phyloP scores from a whole-genome alignment of 208 protist genomes.

The Vickermania ingenoplastis region DNA sequence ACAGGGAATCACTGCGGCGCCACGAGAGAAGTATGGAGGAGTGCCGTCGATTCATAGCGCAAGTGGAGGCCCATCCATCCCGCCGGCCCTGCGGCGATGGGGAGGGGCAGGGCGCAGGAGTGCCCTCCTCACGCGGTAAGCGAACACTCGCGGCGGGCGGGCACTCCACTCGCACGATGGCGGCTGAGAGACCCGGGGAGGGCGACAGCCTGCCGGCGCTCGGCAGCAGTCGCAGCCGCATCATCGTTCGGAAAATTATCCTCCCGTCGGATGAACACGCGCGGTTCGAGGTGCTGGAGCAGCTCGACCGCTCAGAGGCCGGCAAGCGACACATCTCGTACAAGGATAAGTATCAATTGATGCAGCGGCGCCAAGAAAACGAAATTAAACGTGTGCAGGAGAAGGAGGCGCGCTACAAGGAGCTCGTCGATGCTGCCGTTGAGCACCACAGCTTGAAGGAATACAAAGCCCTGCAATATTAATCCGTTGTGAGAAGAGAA shows the following conservation, averaged over 20 bases:
- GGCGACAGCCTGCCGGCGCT: not conserved
- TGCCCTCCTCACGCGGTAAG: not conserved
- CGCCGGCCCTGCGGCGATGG: not conserved
- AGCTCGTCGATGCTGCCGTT: conserved; percentile 42
- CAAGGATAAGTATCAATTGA: conserved; percentile 48
- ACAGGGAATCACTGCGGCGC: conserved; percentile 3
- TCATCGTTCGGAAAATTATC: conserved; percentile 62
- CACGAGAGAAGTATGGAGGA: conserved; percentile 17
- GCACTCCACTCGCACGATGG: not conserved
- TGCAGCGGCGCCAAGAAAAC: conserved; percentile 39
- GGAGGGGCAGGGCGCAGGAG: not conserved
- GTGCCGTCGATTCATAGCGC: conserved; percentile 14
- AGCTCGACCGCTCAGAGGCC: conserved; percentile 30
- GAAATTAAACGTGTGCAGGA: conserved; percentile 24
- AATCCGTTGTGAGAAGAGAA: not conserved
- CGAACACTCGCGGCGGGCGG: not conserved
- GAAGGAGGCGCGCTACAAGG: conserved; percentile 42
- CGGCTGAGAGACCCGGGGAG: not conserved
- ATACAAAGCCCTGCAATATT: conserved; percentile 5
- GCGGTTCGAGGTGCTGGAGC: conserved; percentile 47
- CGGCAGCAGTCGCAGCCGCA: conserved; percentile 9
- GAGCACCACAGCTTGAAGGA: conserved; percentile 20
- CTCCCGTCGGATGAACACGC: conserved; percentile 37
- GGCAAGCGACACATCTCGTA: conserved; percentile 41
- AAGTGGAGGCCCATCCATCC: conserved; percentile 2